Conservation (phyloP, 2,329 filamentous ascomycete genomes). For the Venturia aucupariae region DNA sequence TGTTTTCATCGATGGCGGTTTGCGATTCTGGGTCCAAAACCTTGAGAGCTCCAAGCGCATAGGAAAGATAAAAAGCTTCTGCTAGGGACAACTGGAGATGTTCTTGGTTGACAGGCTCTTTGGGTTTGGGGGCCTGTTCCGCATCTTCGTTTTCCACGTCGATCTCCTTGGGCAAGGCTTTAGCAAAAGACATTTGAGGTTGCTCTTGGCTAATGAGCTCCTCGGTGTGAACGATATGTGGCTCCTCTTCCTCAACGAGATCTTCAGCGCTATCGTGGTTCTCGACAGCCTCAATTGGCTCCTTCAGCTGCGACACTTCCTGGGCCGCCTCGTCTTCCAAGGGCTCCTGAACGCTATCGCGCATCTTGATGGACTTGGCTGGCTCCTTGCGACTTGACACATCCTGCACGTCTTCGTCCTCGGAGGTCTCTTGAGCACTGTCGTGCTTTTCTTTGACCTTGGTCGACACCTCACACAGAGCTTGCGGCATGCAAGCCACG, state of each 20-base stretch:
- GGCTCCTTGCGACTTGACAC: neutral
- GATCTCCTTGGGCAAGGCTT: constrained; percentile 51
- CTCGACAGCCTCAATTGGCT: neutral
- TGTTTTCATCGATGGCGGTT: constrained; percentile 42
- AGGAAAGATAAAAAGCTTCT: constrained; percentile 84
- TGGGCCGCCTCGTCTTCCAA: neutral
- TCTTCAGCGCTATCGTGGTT: neutral
- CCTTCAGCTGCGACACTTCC: neutral
- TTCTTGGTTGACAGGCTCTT: constrained; percentile 48
- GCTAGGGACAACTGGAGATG: constrained; percentile 87
- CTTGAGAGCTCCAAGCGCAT: constrained; percentile 66
- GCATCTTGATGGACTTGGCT: neutral
- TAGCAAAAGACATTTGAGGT: constrained; percentile 82
- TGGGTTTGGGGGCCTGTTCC: neutral
- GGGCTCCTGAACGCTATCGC: neutral
- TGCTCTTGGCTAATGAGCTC: constrained; percentile 56
- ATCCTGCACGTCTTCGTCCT: neutral
- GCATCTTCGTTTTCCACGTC: neutral
- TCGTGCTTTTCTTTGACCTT: neutral
- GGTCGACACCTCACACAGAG: neutral
- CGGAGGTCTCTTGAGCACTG: neutral
- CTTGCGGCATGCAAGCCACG: neutral
- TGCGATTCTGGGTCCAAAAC: constrained; percentile 23
- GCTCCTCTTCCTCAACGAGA: neutral
- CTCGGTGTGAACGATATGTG: neutral